Conservation (phyloP, 148 eudicot species). For the Silene latifolia region DNA sequence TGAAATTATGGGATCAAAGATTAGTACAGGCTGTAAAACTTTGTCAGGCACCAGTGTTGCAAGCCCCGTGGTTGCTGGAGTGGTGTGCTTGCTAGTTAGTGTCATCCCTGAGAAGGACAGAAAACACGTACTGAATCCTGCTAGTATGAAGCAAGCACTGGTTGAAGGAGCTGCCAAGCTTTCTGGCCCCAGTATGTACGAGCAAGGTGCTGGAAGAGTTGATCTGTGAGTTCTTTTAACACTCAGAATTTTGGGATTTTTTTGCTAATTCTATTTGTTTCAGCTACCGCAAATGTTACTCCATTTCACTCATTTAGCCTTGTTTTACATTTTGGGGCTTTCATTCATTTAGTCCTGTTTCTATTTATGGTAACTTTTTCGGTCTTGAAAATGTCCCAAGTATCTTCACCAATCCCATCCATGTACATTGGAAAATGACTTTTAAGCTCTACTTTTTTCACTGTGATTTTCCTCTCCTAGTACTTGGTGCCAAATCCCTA, state of each 20-base stretch:
- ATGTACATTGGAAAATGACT: neutral
- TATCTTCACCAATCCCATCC: neutral
- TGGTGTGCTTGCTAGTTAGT: conserved; percentile 93
- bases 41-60: conserved; percentile 98
- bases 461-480: neutral
- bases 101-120: conserved; percentile 71
- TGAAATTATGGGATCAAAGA: conserved; percentile 95
- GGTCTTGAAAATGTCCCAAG: neutral
- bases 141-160: conserved; percentile 98
- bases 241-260: neutral
- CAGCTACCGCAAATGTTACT: neutral
- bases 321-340: neutral
- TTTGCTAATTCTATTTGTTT: conserved; percentile 1
- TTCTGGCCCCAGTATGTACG: conserved; percentile 93
- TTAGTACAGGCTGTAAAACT: conserved; percentile 95
- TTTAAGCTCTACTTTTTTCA: neutral
- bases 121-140: conserved; percentile 79
- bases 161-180: conserved; percentile 98
- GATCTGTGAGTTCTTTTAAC: conserved; percentile 67
- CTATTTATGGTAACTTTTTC: neutral
- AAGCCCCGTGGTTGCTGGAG: conserved; percentile 99
- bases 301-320: neutral
- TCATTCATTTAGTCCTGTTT: neutral
- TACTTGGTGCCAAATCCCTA: neutral
- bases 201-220: conserved; percentile 99